These are phyloP conservation scores for Termitomyces eurrhizus DNA, from an alignment of 768 basidiomycete genomes.

Conservation along the genomic window DNA sequence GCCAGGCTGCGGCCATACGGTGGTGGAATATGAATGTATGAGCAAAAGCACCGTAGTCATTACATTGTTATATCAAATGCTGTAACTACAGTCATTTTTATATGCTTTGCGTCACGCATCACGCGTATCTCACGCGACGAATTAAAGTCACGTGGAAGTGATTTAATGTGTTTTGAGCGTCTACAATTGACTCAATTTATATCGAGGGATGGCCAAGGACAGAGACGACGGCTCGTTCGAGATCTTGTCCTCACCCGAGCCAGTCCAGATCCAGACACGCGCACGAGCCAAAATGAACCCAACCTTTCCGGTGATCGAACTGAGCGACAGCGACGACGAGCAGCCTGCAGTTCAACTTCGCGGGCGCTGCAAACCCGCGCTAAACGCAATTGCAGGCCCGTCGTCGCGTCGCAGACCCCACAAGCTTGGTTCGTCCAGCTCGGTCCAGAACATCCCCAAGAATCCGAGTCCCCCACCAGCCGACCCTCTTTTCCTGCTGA, in stretches of 20 bases:
- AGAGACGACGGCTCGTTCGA: conserved; percentile 4
- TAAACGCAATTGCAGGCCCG: conserved; percentile 7
- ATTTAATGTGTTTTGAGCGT: neutral
- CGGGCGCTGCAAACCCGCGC: neutral
- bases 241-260: conserved; percentile 15
- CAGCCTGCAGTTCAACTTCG: neutral
- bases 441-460: conserved; percentile 11
- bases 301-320: conserved; percentile 37
- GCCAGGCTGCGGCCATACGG: neutral
- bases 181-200: neutral
- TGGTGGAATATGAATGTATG: too few species aligned
- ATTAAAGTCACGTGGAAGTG: neutral
- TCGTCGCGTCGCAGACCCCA: conserved; percentile 12
- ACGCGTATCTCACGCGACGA: neutral
- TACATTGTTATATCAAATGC: too few species aligned
- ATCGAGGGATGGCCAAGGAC: neutral
- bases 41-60: too few species aligned
- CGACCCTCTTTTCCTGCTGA: conserved; percentile 29
- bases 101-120: neutral
- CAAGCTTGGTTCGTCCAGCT: conserved; percentile 2
- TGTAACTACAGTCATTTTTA: too few species aligned
- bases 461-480: conserved; percentile 6
- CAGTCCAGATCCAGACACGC: conserved; percentile 1
- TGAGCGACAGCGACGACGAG: conserved; percentile 49
- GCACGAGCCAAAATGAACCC: neutral